phyloP scores from a whole-genome alignment of 2,329 filamentous ascomycete species.

The Venturia pyrina region DNA sequence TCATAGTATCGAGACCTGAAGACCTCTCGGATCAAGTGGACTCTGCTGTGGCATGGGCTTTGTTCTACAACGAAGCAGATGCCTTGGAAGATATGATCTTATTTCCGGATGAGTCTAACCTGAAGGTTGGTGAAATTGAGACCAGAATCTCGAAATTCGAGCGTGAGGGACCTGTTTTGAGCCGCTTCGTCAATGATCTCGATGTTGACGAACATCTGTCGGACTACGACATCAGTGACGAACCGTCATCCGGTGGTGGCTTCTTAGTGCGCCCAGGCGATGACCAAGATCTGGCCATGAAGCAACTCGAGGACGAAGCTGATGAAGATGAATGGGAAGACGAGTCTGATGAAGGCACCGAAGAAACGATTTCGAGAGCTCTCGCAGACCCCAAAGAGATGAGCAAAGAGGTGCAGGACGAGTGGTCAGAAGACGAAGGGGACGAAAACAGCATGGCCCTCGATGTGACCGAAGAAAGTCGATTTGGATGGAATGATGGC shows the following conservation, averaged over 20 bases:
- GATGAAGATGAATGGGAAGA: slow-evolving; percentile 12
- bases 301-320: not conserved
- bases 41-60: slow-evolving; percentile 16
- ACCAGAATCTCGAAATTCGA: slow-evolving; percentile 17
- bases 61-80: slow-evolving; percentile 30
- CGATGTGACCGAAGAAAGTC: not conserved
- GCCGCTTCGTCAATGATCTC: slow-evolving; percentile 17
- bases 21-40: slow-evolving; percentile 13
- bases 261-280: not conserved
- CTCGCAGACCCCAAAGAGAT: no score
- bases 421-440: slow-evolving; percentile 16
- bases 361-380: no score
- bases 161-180: slow-evolving; percentile 14
- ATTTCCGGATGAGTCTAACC: slow-evolving; percentile 27
- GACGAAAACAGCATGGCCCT: not conserved
- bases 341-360: no score
- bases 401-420: no score
- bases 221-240: not conserved
- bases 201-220: slow-evolving; percentile 18
- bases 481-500: not conserved
- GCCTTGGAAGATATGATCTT: slow-evolving; percentile 31
- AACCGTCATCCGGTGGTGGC: not conserved
- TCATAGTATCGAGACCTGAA: not conserved
- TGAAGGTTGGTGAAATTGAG: not conserved
- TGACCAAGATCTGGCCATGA: not conserved